These are phyloP conservation scores for Solanum medicagineum DNA, from an alignment of 257 asterid genomes.

Conservation along the genomic window DNA sequence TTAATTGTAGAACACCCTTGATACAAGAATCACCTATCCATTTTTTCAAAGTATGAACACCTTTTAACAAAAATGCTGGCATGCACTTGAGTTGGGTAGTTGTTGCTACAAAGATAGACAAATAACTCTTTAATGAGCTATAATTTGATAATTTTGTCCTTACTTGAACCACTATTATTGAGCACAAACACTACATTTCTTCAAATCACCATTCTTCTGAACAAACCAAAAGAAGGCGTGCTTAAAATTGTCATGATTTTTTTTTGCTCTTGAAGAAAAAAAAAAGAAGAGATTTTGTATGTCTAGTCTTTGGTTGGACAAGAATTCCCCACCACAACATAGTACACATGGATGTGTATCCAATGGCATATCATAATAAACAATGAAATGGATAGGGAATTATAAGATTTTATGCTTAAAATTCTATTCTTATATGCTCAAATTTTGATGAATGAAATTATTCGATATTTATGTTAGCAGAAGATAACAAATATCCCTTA, in stretches of 20 bases:
- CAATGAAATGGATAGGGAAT: background rate
- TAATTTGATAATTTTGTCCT: background rate
- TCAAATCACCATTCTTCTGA: background rate
- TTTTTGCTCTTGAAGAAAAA: background rate
- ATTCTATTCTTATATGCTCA: background rate
- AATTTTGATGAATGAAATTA: background rate
- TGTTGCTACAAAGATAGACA: background rate
- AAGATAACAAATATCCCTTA: background rate
- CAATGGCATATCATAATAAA: background rate
- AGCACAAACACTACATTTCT: background rate
- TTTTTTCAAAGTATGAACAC: too few relatives aligned
- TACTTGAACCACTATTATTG: background rate
- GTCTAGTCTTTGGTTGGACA: background rate
- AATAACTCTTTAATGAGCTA: background rate
- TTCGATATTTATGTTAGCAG: background rate
- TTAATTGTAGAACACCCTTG: too few relatives aligned
- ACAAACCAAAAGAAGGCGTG: background rate
- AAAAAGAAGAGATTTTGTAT: background rate
- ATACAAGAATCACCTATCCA: too few relatives aligned
- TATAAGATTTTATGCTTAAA: background rate
- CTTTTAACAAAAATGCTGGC: too few relatives aligned
- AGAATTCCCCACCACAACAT: conserved; percentile 1
- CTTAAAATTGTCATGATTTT: background rate
- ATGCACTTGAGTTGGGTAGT: background rate
- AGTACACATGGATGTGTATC: background rate